Percentiles rank a stretch among this genome's conserved stretches.
Evolutionary conservation across 1,284 basidiomycete genomes (phyloP).

Genomic region (Ganoderma lingzhi): DNA sequence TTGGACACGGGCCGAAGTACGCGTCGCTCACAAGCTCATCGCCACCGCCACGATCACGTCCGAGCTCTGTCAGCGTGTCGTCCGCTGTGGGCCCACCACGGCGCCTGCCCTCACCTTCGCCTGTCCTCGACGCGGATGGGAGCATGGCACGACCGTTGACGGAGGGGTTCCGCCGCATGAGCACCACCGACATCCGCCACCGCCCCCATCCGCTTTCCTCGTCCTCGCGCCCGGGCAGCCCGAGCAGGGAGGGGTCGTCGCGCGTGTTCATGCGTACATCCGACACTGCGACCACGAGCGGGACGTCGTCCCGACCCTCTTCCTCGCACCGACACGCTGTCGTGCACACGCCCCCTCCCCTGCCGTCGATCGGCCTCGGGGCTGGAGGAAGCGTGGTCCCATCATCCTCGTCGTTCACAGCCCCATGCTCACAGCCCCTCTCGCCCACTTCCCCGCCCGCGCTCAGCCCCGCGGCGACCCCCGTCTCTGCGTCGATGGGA

Average conservation of each 20-base stretch:
- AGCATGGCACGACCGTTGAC: conserved; percentile 23
- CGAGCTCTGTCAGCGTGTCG: conserved; percentile 30
- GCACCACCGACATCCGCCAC: conserved; percentile 34
- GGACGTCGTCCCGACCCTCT: background rate
- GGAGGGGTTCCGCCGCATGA: conserved; percentile 33
- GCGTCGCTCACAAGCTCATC: conserved; percentile 29
- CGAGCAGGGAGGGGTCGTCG: conserved; percentile 4
- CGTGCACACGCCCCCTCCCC: conserved; percentile 16
- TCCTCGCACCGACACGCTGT: conserved; percentile 15
- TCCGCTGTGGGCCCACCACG: conserved; percentile 16
- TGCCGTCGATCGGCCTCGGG: conserved; percentile 1
- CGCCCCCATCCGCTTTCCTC: conserved; percentile 25
- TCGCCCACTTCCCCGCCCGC: conserved; percentile 13
- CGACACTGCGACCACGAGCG: conserved; percentile 8
- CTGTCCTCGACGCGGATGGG: conserved; percentile 8
- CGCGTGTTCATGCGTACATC: conserved; percentile 19
- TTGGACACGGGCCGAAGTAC: conserved; percentile 24
- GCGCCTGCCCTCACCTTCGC: conserved; percentile 21
- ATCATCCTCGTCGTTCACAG: conserved; percentile 15
- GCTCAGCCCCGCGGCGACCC: background rate
- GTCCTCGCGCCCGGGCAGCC: conserved; percentile 4
- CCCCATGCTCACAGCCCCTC: conserved; percentile 7
- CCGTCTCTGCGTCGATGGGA: conserved; percentile 3
- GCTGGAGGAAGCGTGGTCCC: background rate
- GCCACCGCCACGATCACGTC: conserved; percentile 21